A percentile compares a stretch with the other conserved stretches of the same genome.
phyloP scores from a whole-genome alignment of 2,329 filamentous ascomycete species.

The Colletotrichum australisinense region DNA sequence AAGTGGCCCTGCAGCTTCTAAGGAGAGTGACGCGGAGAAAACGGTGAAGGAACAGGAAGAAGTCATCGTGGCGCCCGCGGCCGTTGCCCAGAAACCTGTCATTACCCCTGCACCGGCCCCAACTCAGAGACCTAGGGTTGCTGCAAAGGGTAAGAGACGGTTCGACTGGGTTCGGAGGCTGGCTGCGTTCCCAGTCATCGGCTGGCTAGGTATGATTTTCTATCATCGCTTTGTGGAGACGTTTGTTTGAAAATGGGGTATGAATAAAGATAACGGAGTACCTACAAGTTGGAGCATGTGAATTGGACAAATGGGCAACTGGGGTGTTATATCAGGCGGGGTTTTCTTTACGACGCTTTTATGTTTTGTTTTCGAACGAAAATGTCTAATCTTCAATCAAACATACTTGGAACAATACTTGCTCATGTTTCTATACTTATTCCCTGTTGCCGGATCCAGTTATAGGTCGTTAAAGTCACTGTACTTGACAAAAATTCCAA shows the following conservation, averaged over 20 bases:
- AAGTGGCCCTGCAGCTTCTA: background rate
- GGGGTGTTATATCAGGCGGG: background rate
- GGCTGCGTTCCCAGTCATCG: constrained; percentile 20
- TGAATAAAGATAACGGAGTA: constrained; percentile 2
- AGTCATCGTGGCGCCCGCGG: background rate
- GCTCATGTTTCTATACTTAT: background rate
- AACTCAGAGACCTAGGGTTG: background rate
- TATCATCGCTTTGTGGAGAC: constrained; percentile 26
- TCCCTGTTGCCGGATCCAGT: background rate
- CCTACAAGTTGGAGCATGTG: background rate
- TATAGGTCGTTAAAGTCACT: background rate
- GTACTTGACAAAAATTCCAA: constrained; percentile 5
- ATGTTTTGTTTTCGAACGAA: background rate
- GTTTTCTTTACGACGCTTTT: background rate
- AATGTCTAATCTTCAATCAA: constrained; percentile 17
- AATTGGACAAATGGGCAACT: background rate
- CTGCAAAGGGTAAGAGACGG: background rate
- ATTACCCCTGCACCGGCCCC: background rate
- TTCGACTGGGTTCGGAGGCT: constrained; percentile 31
- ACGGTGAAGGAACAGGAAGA: background rate
- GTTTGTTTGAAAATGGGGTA: constrained; percentile 8
- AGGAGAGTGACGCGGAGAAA: background rate
- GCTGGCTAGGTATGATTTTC: constrained; percentile 22
- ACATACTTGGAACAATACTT: background rate
- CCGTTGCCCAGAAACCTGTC: background rate